Evolutionary conservation across 305 asterid genomes (phyloP).

Genomic region (Fraxinus velutina): DNA sequence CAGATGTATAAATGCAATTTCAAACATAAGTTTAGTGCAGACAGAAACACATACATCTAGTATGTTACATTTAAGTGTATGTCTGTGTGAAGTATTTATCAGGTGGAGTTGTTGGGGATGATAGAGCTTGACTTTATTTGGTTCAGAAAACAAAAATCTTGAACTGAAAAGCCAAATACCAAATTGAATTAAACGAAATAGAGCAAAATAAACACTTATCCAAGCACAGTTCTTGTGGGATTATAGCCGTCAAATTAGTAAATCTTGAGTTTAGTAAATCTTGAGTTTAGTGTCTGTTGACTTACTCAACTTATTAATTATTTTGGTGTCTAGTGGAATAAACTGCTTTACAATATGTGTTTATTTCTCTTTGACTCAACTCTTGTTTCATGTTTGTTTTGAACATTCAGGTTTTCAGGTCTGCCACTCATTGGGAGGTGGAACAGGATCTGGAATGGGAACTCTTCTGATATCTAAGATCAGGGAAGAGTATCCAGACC

Average conservation of each 20-base stretch:
- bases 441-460: constrained; percentile 78
- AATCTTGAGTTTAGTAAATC: not conserved
- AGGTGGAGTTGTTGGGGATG: not conserved
- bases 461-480: constrained; percentile 68
- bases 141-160: not conserved
- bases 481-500: constrained; percentile 69
- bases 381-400: not conserved
- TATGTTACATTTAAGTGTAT: not conserved
- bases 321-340: not conserved
- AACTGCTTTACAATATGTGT: not conserved
- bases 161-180: not conserved
- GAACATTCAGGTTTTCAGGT: constrained; percentile 45
- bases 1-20: not conserved
- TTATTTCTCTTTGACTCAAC: not conserved
- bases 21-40: not conserved
- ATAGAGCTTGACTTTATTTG: not conserved
- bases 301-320: not conserved
- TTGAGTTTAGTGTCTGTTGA: not conserved
- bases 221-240: not conserved
- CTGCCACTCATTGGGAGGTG: constrained; percentile 61
- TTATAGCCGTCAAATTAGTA: not conserved
- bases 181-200: not conserved
- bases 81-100: not conserved
- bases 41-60: not conserved
- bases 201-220: not conserved